Percentiles rank a stretch among this genome's conserved stretches.
Evolutionary conservation across 2,329 filamentous ascomycete genomes (phyloP).

Genomic region (Talaromyces sp.): DNA sequence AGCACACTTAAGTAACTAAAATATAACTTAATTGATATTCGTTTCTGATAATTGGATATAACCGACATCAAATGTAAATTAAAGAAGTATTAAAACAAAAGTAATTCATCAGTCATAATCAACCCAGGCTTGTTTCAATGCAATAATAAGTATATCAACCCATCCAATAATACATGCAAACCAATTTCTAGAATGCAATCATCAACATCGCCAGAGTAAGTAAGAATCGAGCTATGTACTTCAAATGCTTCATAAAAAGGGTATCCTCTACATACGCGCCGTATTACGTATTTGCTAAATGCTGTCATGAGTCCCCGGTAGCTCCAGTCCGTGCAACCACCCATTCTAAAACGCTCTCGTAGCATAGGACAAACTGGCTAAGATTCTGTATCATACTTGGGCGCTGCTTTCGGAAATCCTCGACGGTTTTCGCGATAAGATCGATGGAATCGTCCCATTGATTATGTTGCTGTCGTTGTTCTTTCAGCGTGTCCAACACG

Average conservation of each 20-base stretch:
- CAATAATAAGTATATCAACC: background rate
- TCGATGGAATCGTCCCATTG: slow-evolving; percentile 59
- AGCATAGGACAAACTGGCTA: slow-evolving; percentile 90
- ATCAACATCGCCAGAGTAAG: background rate
- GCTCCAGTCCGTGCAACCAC: slow-evolving; percentile 32
- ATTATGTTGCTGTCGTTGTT: slow-evolving; percentile 51
- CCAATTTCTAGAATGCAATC: background rate
- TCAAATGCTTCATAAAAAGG: background rate
- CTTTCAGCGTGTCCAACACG: slow-evolving; percentile 92
- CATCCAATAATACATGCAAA: background rate
- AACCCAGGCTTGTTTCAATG: background rate
- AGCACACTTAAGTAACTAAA: background rate
- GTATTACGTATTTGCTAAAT: background rate
- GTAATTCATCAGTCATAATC: background rate
- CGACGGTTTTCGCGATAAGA: slow-evolving; percentile 78
- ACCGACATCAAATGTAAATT: background rate
- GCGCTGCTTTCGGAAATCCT: slow-evolving; percentile 82
- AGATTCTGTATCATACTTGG: slow-evolving; percentile 96
- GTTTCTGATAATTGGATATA: background rate
- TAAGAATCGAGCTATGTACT: background rate
- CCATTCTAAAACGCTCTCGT: slow-evolving; percentile 93
- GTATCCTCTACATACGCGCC: background rate
- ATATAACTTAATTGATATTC: background rate
- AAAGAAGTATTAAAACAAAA: background rate
- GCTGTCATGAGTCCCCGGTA: background rate